Evolutionary conservation across 495 filamentous ascomycete genomes (phyloP).

Genomic region (Ramalina peruviana): DNA sequence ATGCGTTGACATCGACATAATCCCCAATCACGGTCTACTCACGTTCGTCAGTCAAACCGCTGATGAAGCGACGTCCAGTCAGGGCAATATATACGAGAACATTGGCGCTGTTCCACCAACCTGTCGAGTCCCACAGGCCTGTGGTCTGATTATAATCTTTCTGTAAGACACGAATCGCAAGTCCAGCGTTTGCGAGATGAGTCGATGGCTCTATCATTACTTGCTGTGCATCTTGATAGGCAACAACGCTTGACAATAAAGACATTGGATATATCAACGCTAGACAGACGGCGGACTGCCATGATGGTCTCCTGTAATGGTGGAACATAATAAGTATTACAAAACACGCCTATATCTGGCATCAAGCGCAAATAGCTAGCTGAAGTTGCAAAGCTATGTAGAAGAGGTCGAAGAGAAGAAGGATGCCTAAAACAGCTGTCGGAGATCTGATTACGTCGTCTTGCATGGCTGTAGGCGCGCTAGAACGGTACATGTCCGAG

Average conservation of each 20-base stretch:
- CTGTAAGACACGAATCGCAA: conserved; percentile 39
- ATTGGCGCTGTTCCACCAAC: conserved; percentile 72
- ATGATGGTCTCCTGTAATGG: background rate
- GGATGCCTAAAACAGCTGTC: no score
- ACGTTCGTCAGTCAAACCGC: no score
- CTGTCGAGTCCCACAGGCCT: conserved; percentile 50
- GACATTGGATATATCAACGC: background rate
- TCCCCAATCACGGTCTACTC: conserved; percentile 43
- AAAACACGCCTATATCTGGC: no score
- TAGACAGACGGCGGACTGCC: background rate
- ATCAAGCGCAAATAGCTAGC: no score
- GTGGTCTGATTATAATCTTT: conserved; percentile 46
- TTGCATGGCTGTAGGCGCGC: no score
- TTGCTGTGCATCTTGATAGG: background rate
- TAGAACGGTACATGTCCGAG: no score
- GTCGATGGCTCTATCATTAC: background rate
- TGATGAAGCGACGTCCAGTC: no score
- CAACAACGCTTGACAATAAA: background rate
- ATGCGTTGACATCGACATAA: conserved; percentile 35
- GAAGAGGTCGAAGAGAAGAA: no score
- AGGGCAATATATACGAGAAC: conserved; percentile 21
- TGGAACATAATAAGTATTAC: no score
- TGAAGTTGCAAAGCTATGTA: no score
- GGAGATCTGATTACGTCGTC: no score
- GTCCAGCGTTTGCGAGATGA: conserved; percentile 24